Evolutionary conservation across 2,329 filamentous ascomycete species (phyloP).

Genomic region (Xylaria sp.): DNA sequence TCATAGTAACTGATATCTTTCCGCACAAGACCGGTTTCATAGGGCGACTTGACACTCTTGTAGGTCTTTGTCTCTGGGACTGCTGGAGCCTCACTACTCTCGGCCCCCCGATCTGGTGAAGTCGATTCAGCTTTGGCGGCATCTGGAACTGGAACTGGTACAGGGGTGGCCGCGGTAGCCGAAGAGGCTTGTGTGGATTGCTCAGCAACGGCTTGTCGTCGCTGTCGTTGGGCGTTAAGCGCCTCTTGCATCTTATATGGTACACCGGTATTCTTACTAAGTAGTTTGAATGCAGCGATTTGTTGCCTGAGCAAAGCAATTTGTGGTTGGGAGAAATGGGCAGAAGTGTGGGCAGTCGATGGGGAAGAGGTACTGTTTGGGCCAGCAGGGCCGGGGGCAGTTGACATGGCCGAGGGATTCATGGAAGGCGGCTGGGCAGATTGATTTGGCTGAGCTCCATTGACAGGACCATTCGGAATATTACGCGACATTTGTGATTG

Average conservation of each 20-base stretch:
- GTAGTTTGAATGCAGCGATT: conserved; percentile 89
- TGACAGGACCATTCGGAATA: conserved; percentile 64
- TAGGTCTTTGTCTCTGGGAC: conserved; percentile 64
- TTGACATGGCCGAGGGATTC: conserved; percentile 55
- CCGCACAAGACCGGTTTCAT: conserved; percentile 64
- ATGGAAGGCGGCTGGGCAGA: conserved; percentile 52
- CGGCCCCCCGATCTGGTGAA: conserved; percentile 48
- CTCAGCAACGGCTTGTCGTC: conserved; percentile 68
- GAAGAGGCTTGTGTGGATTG: conserved; percentile 56
- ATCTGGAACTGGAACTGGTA: conserved; percentile 53
- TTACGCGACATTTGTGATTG: conserved; percentile 65
- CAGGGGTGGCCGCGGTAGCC: conserved; percentile 56
- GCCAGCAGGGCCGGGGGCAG: conserved; percentile 47
- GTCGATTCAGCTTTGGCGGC: conserved; percentile 50
- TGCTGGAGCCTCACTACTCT: conserved; percentile 49
- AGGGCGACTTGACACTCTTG: conserved; percentile 81
- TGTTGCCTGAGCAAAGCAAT: conserved; percentile 82
- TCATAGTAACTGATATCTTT: conserved; percentile 80
- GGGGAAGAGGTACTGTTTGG: conserved; percentile 51
- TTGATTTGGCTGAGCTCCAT: conserved; percentile 58
- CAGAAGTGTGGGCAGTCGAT: conserved; percentile 48
- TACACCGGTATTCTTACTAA: conserved; percentile 87
- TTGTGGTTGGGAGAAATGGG: conserved; percentile 81
- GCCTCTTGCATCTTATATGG: conserved; percentile 82
- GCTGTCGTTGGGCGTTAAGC: conserved; percentile 79